Conservation (phyloP, 768 basidiomycete genomes). For the Rhodotorula babjevae region DNA sequence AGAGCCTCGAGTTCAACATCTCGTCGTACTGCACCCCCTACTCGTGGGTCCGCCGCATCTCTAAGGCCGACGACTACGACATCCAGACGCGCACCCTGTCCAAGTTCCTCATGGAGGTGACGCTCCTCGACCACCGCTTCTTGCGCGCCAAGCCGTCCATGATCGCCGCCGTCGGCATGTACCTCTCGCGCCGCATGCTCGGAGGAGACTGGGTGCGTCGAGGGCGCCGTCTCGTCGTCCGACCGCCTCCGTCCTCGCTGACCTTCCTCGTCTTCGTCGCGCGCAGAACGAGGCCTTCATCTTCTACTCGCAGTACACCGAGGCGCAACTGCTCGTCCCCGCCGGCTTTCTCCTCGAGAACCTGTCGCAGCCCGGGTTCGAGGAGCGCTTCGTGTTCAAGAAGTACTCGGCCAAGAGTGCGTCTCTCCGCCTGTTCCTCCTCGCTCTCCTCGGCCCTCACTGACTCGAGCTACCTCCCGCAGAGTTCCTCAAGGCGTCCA, state of each 20-base stretch:
- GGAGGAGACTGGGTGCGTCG: constrained; percentile 91
- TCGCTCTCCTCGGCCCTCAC: background rate
- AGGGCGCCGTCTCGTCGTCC: too few species aligned
- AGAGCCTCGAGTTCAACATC: constrained; percentile 85
- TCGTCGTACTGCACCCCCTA: constrained; percentile 99
- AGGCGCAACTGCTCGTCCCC: constrained; percentile 76
- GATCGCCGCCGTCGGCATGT: constrained; percentile 95
- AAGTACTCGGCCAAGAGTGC: constrained; percentile 88
- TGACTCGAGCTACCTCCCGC: background rate
- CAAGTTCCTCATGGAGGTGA: constrained; percentile 97
- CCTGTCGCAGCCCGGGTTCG: constrained; percentile 71
- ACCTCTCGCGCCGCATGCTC: constrained; percentile 87
- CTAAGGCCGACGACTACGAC: constrained; percentile 98
- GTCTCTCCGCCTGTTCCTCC: background rate
- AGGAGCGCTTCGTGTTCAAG: constrained; percentile 80
- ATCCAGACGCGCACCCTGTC: constrained; percentile 93
- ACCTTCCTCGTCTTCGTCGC: too few species aligned
- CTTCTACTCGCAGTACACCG: constrained; percentile 86
- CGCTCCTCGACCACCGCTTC: constrained; percentile 86
- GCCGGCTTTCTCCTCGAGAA: constrained; percentile 77
- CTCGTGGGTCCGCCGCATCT: constrained; percentile 97
- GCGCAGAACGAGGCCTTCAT: constrained; percentile 79
- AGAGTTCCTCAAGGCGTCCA: constrained; percentile 74
- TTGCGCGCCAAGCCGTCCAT: constrained; percentile 87
- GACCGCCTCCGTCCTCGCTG: too few species aligned